Base-by-base conservation (phyloP, 768 basidiomycete species). In the Pleurotus tuber-regium region DNA sequence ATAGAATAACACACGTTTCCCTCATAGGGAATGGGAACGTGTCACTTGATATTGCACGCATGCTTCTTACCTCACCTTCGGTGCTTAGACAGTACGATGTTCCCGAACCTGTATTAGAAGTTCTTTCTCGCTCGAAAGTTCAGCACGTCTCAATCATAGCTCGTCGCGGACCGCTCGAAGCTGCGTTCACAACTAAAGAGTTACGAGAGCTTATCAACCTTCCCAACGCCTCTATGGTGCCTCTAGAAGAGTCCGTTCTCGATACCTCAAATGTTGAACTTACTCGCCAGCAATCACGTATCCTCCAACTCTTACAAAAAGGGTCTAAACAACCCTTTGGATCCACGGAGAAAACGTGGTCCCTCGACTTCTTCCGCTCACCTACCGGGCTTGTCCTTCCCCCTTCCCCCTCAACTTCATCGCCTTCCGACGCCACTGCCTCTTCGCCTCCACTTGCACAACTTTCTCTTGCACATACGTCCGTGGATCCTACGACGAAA, bases 21-120 rank as follows among this genome's bases (percentile, higher is more conserved):
- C 70, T 99, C 49, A 86, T 98, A 38, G 96, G 97, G 0, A 91
- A 93, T 55, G 96, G 96, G 9, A 98, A 98, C 58, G 95, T 99
- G 51, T 87, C 94, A 6, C 75, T 99, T 28, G 96, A 99, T 60
- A 75, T 95, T 23, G 93, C 94, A 1, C 81, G 95, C 4, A 92
- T 98, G 63, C 79, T 98, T 4, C 81, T 99, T 54, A 88, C 87
- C 10, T 70, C 80, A 2, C 77, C 86, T 1, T 71, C 78, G 14
- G 68, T 72, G 2, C 79, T 98, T 39, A 67, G 70, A 21, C 71
- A 75, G 61, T 90, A 89, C 52, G 95, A 98, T 65, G 77, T 98
- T 16, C 93, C 95, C 0, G 64, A 77, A 46, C 66, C 75, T 7
- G 92, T 94, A 0, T 73, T 98, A 4, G 78, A 82, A 1, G 77